Base-by-base conservation (phyloP, 1,284 basidiomycete species). In the Moesziomyces antarcticus region DNA sequence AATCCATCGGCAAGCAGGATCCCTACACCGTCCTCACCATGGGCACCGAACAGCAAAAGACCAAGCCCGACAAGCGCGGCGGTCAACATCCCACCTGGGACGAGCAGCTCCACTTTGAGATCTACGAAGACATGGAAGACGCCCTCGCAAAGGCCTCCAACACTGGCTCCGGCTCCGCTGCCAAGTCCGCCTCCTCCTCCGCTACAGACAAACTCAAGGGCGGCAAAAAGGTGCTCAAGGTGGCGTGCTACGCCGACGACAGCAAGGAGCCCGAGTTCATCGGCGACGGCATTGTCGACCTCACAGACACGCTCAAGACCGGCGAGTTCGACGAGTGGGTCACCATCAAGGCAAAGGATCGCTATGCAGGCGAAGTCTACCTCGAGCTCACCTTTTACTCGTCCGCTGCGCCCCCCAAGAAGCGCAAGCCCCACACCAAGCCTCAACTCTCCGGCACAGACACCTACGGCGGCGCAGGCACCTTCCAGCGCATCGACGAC, bases 311-410 rank as follows among this genome's bases (percentile, higher is more conserved):
- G 18, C 86, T 99, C 76, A 93, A 92, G 68, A 94, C 92, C 84
- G 97, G 97, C 50, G 96, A 98, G 85, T 94, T 93, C 3, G 97
- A 99, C 86, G 96, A 97, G 83, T 99, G 96, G 96, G 95, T 97
- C 82, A 91, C 77, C 21, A 79, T 83, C 66, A 76, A 73, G 46
- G 68, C 77, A 11, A 81, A 80, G 30, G 81, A 78, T 42, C 78
- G 80, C 13, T 82, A 80, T 49, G 77, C 78, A 18, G 82, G 82
- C 37, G 81, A 83, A 54, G 80, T 83, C 35, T 83, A 81, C 25
- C 73, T 83, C 52, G 82, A 83, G 57, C 75, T 83, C 45, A 83
- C 82, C 40, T 83, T 82, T 46, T 83, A 83, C 50, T 79, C 77
- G 5, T 68, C 78, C 24, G 77, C 70, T 13, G 78, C 80, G 16